Conservation (phyloP, 2,329 filamentous ascomycete genomes). For the Teratosphaeria nubilosa region DNA sequence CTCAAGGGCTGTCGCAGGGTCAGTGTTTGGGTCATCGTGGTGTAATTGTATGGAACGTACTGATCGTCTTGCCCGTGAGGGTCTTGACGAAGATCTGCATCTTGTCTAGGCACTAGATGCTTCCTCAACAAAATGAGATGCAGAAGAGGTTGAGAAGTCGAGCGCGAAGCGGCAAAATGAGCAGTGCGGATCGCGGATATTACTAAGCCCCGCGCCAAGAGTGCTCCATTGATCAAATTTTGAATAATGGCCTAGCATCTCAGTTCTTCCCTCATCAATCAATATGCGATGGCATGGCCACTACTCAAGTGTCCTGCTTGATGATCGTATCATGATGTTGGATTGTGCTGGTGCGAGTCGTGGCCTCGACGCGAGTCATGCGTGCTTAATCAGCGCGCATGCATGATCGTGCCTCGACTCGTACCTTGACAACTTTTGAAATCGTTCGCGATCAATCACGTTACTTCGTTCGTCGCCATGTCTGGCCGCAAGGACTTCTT, state of each 20-base stretch:
- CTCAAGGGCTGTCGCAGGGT: slow-evolving; percentile 92
- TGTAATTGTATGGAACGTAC: not conserved
- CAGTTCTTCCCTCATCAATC: too few relatives aligned
- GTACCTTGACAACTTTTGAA: not conserved
- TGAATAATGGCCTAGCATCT: not conserved
- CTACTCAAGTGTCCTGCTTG: not conserved
- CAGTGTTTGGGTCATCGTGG: not conserved
- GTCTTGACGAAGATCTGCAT: slow-evolving; percentile 99
- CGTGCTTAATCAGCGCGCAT: not conserved
- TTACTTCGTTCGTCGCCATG: slow-evolving; percentile 32
- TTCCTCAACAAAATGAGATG: slow-evolving; percentile 1
- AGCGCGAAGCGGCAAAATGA: not conserved
- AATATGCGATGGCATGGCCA: not conserved
- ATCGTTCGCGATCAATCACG: not conserved
- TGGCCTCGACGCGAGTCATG: not conserved
- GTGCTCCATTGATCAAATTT: not conserved
- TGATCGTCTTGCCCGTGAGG: slow-evolving; percentile 46
- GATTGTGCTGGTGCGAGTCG: not conserved
- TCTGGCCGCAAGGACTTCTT: slow-evolving; percentile 72
- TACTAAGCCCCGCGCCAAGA: not conserved
- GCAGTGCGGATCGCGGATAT: not conserved
- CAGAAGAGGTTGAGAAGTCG: not conserved
- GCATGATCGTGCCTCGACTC: not conserved
- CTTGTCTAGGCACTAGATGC: slow-evolving; percentile 5
- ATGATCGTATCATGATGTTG: not conserved